Percentiles rank a stretch among this genome's conserved stretches.
Conservation (phyloP, 371 early-diverging fungal species). For the Apophysomyces variabilis region DNA sequence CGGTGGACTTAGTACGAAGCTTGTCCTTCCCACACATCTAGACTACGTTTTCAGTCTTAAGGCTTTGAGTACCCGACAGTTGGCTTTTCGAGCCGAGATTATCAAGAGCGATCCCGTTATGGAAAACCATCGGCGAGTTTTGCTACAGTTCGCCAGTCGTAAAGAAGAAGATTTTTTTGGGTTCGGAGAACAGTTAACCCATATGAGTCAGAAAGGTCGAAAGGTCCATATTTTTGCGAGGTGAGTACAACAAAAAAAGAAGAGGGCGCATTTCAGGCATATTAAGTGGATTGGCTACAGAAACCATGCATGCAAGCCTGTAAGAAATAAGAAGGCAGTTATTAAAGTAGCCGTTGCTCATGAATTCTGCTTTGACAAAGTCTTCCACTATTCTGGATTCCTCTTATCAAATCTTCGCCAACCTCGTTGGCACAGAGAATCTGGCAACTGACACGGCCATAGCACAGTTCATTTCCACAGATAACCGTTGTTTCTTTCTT, state of each 20-base stretch:
- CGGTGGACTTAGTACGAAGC: conserved; percentile 41
- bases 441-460: conserved; percentile 50
- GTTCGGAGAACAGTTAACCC: conserved; percentile 53
- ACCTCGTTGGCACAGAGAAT: conserved; percentile 29
- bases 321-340: too few relatives aligned
- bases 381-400: not conserved
- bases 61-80: conserved; percentile 35
- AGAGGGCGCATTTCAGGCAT: too few relatives aligned
- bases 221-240: conserved; percentile 44
- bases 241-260: not conserved
- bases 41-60: conserved; percentile 29
- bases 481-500: conserved; percentile 48
- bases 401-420: not conserved
- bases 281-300: too few relatives aligned
- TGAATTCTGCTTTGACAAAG: not conserved
- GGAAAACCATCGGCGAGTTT: conserved; percentile 28
- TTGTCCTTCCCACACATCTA: conserved; percentile 26
- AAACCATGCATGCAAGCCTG: too few relatives aligned
- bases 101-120: conserved; percentile 29
- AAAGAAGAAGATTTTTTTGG: conserved; percentile 54
- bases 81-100: conserved; percentile 33
- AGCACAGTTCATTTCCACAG: conserved; percentile 54
- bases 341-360: too few relatives aligned
- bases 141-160: conserved; percentile 33
- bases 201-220: conserved; percentile 45